These are phyloP conservation scores for Takashimella koratensis DNA, from an alignment of 1,284 basidiomycete genomes.

Conservation along the genomic window DNA sequence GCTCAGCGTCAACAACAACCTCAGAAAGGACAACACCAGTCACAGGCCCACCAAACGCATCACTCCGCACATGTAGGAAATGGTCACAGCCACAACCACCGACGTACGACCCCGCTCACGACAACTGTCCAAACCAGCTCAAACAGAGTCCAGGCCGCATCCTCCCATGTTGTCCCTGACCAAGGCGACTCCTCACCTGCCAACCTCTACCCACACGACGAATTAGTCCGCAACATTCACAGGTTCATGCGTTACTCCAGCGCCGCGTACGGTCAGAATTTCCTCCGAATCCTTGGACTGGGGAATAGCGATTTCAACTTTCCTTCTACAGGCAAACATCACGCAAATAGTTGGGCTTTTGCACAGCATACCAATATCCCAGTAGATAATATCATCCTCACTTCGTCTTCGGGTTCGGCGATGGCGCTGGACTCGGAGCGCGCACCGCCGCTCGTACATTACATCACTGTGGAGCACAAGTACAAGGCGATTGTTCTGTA, in stretches of 20 bases:
- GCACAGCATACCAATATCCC: conserved; percentile 52
- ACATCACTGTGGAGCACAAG: conserved; percentile 52
- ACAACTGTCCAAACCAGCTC: conserved; percentile 20
- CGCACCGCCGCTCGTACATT: conserved; percentile 51
- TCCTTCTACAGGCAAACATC: conserved; percentile 50
- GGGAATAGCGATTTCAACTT: conserved; percentile 52
- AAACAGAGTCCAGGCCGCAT: conserved; percentile 6
- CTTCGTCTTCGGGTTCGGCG: conserved; percentile 39
- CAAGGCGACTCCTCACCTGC: conserved; percentile 16
- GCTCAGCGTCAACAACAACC: neutral
- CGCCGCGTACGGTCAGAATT: conserved; percentile 51
- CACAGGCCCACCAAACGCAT: neutral
- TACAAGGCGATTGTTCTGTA: conserved; percentile 49
- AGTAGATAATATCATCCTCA: conserved; percentile 53
- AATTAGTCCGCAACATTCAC: conserved; percentile 52
- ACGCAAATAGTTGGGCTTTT: conserved; percentile 51
- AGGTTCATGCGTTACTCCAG: conserved; percentile 53
- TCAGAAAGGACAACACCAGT: neutral
- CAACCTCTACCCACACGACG: conserved; percentile 48
- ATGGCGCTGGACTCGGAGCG: conserved; percentile 27
- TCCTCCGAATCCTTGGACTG: conserved; percentile 53
- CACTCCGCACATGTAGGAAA: neutral
- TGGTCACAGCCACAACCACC: neutral
- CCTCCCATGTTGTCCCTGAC: conserved; percentile 5
- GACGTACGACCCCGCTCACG: neutral